Conservation (phyloP, 2,329 filamentous ascomycete genomes). For the Neonectria neomacrospora region DNA sequence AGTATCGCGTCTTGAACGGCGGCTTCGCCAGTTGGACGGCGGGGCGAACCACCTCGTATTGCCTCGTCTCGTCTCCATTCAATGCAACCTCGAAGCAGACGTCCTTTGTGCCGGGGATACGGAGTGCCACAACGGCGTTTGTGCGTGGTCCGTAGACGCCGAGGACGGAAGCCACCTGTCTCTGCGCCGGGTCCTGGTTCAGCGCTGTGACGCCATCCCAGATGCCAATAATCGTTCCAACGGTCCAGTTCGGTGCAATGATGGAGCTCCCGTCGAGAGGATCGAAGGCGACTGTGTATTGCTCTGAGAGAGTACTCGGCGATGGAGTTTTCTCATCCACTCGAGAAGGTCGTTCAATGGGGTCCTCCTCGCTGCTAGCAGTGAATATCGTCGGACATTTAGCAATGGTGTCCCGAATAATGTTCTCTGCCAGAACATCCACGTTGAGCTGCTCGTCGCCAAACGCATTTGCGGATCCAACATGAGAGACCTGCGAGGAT, state of each 20-base stretch:
- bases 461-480: conserved; percentile 65
- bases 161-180: conserved; percentile 61
- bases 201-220: conserved; percentile 64
- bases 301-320: conserved; percentile 46
- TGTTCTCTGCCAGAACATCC: conserved; percentile 62
- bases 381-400: conserved; percentile 58
- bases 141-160: conserved; percentile 67
- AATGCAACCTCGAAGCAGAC: conserved; percentile 65
- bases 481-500: conserved; percentile 57
- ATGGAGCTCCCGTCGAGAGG: conserved; percentile 72
- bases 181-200: conserved; percentile 49
- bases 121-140: conserved; percentile 65
- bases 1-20: conserved; percentile 64
- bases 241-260: conserved; percentile 67
- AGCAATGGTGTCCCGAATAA: conserved; percentile 58
- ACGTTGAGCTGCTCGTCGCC: conserved; percentile 71
- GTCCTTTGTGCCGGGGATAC: conserved; percentile 53
- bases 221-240: conserved; percentile 69
- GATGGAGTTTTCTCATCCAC: background rate
- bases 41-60: conserved; percentile 54
- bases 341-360: conserved; percentile 56
- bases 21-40: conserved; percentile 51
- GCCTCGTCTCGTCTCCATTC: conserved; percentile 36
- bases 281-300: conserved; percentile 71
- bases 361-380: conserved; percentile 71